Evolutionary conservation across 1,284 basidiomycete genomes (phyloP), one percentile per base, ranked within the genome.

Genomic region (Fistulina hepatica): DNA sequence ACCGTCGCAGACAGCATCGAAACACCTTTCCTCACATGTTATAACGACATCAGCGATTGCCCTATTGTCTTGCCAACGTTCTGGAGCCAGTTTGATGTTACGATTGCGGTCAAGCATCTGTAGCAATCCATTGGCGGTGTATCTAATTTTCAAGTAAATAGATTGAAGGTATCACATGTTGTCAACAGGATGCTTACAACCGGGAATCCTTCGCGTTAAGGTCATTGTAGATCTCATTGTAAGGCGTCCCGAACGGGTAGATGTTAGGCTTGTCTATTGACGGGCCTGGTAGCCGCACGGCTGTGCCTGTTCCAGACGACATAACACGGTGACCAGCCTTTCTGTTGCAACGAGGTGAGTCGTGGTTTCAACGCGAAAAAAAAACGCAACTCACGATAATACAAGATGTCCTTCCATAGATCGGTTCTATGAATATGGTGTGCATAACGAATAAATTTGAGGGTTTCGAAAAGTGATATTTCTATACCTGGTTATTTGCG

Each of bases 341-440:
- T 33, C 82, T 86, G 45, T 32, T 40, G 24, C 31, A 42, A 41
- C 19, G 42, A 30, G n/a, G 5, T 13, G 30, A 15, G 31, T 35
- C 6, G 39, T 34, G 30, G 23, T 35, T 10, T 21, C 25, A 9
- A 21, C 26, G 24, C 33, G n/a, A 21, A 36, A 4, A 20, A 33
- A 33, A 21, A 25, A 15, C 21, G 34, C 30, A 21, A 37, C 27
- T 16, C 13, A 19, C 28, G 13, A 28, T 33, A 99, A 63, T 8
- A 95, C 89, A 52, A 81, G 76, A 56, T 99, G 95, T 0, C 91
- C 95, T 58, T 97, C 94, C 95, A 99, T 99, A 2, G 93, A 97
- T 23, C 95, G 82, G 57, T 99, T 99, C 88, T 98, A 44, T 9
- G 39, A 58, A 33, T 34, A 24, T 54, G 39, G 52, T 45, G 26